Percentiles rank a stretch among this genome's conserved stretches.
Conservation (phyloP, 2,329 filamentous ascomycete genomes). For the Immersiporthe knoxdaviesiana region DNA sequence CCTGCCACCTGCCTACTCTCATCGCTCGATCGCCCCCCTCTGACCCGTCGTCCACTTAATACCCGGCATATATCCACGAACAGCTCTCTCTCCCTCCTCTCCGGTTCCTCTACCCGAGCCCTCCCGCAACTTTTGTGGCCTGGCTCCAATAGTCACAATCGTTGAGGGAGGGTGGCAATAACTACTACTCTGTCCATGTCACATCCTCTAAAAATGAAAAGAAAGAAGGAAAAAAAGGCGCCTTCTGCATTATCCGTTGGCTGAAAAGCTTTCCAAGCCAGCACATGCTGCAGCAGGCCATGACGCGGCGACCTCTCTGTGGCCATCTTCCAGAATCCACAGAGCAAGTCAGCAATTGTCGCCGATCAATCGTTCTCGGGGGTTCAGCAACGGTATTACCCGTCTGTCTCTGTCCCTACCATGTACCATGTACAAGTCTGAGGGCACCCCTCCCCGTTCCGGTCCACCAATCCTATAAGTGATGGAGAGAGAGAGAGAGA, state of each 20-base stretch:
- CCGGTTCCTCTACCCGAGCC: constrained; percentile 7
- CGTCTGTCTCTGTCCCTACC: too few relatives aligned
- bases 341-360: background rate
- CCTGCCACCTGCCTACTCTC: background rate
- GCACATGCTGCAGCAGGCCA: background rate
- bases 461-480: too few relatives aligned
- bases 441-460: too few relatives aligned
- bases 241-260: background rate
- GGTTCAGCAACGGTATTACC: background rate
- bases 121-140: background rate
- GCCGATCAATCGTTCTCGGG: background rate
- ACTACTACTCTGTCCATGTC: background rate
- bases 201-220: too few relatives aligned
- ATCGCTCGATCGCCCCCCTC: background rate
- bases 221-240: too few relatives aligned
- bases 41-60: background rate
- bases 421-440: too few relatives aligned
- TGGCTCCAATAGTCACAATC: too few relatives aligned
- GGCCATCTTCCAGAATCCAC: background rate
- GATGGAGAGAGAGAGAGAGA: too few relatives aligned
- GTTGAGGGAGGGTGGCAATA: background rate
- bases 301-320: background rate
- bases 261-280: background rate
- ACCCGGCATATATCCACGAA: constrained; percentile 4
- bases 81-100: background rate